Evolutionary conservation across 1,139 yeast species (phyloP).

Genomic region (Yamadazyma atmosphaerica): DNA sequence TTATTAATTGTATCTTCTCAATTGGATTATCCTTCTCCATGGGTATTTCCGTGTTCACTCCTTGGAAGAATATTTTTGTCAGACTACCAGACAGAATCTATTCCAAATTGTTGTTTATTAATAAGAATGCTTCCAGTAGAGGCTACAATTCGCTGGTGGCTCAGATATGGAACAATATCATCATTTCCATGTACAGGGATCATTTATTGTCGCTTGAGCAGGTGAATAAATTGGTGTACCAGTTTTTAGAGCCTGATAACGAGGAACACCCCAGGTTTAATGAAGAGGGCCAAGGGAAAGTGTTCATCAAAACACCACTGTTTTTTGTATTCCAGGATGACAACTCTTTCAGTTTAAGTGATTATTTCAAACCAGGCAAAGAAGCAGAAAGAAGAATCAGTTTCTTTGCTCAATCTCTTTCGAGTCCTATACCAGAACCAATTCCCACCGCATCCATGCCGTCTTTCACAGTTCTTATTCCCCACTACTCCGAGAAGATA

Average conservation of each 20-base stretch:
- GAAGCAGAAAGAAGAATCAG: slow-evolving; percentile 84
- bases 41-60: slow-evolving; percentile 81
- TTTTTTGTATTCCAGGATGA: slow-evolving; percentile 81
- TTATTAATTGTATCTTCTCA: slow-evolving; percentile 76
- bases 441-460: slow-evolving; percentile 76
- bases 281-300: slow-evolving; percentile 14
- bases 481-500: slow-evolving; percentile 81
- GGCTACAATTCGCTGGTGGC: slow-evolving; percentile 37
- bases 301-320: slow-evolving; percentile 55
- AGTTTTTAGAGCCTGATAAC: slow-evolving; percentile 22
- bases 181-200: slow-evolving; percentile 74
- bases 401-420: slow-evolving; percentile 83
- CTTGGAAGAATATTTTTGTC: slow-evolving; percentile 81
- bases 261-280: slow-evolving; percentile 15
- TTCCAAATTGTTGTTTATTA: slow-evolving; percentile 55
- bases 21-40: slow-evolving; percentile 65
- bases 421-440: slow-evolving; percentile 77
- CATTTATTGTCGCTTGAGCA: slow-evolving; percentile 76
- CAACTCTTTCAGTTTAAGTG: slow-evolving; percentile 30
- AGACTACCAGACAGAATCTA: slow-evolving; percentile 73
- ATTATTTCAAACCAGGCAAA: slow-evolving; percentile 53
- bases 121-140: slow-evolving; percentile 24
- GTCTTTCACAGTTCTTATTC: slow-evolving; percentile 77
- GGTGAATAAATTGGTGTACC: slow-evolving; percentile 51
- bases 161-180: slow-evolving; percentile 78